phyloP scores from a whole-genome alignment of 805 yeast genomes.

The Candida gorgasii region DNA sequence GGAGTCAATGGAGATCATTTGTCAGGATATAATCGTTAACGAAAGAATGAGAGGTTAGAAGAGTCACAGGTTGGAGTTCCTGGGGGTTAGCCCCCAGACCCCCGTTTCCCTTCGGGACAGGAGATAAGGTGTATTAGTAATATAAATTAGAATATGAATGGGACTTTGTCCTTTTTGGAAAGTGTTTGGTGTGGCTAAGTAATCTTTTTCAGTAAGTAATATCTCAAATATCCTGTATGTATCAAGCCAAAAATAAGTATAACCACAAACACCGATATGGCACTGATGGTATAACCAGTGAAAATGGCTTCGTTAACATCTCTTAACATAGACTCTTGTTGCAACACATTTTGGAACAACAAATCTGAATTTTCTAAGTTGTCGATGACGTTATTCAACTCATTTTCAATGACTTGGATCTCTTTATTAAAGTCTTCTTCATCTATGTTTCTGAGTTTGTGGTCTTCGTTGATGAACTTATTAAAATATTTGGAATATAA shows the following conservation, averaged over 20 bases:
- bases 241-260: conserved; percentile 31
- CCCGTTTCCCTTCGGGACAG: no score
- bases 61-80: no score
- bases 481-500: conserved; percentile 36
- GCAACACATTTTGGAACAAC: conserved; percentile 28
- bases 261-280: conserved; percentile 26
- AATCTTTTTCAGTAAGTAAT: conserved; percentile 28
- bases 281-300: conserved; percentile 31
- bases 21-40: conserved; percentile 66
- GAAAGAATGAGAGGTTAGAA: conserved; percentile 74
- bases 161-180: no score
- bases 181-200: background rate
- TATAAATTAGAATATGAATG: no score
- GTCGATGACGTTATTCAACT: conserved; percentile 31
- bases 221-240: conserved; percentile 32
- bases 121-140: no score
- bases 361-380: conserved; percentile 29
- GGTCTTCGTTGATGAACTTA: conserved; percentile 16
- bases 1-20: conserved; percentile 71
- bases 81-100: no score
- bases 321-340: conserved; percentile 35
- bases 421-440: conserved; percentile 35
- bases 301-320: conserved; percentile 41
- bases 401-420: conserved; percentile 28
- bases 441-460: conserved; percentile 15